Evolutionary conservation across 108 stramenopile species (phyloP).

Genomic region (Nitzschia sp.): DNA sequence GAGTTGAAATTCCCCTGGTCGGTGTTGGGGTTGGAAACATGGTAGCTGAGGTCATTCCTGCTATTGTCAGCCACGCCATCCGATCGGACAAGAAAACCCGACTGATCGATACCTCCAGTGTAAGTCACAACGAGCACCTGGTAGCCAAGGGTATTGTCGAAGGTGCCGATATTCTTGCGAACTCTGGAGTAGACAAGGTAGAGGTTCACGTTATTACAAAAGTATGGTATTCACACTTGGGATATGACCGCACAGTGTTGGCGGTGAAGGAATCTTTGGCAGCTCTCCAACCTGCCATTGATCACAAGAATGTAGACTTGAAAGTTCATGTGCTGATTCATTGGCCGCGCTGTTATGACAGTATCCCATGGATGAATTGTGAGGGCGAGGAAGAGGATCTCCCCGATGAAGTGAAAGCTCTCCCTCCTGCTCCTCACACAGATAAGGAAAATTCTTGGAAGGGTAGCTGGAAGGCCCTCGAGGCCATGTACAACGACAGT

Average conservation of each 20-base stretch:
- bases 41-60: constrained; percentile 46
- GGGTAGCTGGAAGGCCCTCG: constrained; percentile 78
- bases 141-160: constrained; percentile 63
- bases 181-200: constrained; percentile 14
- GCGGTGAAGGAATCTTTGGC: constrained; percentile 58
- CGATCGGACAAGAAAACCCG: constrained; percentile 43
- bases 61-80: constrained; percentile 38
- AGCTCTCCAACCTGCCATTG: constrained; percentile 35
- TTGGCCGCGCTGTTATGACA: constrained; percentile 81
- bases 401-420: constrained; percentile 53
- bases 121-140: constrained; percentile 68
- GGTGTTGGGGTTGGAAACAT: constrained; percentile 86
- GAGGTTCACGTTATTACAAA: constrained; percentile 81
- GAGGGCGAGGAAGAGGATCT: constrained; percentile 63
- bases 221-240: constrained; percentile 89
- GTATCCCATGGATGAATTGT: constrained; percentile 84
- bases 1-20: constrained; percentile 61
- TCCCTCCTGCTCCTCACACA: constrained; percentile 73
- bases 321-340: constrained; percentile 76
- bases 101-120: constrained; percentile 77
- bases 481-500: constrained; percentile 53
- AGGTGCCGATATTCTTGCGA: constrained; percentile 20
- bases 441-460: constrained; percentile 76
- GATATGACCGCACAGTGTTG: constrained; percentile 77
- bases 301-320: constrained; percentile 43